Percentiles rank a stretch among this genome's conserved stretches.
Conservation (phyloP, 495 filamentous ascomycete genomes). For the Aspergillus sclerotiicarbonarius region DNA sequence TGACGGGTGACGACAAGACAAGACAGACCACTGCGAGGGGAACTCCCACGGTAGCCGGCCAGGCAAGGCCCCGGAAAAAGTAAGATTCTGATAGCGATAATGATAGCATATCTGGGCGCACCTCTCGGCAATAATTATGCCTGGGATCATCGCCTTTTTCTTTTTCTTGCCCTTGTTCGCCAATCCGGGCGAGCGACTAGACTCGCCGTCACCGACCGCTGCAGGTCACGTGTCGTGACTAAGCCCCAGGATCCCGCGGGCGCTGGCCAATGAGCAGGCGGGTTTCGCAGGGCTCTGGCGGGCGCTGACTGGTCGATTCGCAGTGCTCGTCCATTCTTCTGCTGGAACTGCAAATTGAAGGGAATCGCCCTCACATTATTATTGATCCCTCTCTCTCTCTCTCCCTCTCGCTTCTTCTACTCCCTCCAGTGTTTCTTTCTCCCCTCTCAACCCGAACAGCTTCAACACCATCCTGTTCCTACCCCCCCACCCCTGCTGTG, state of each 20-base stretch:
- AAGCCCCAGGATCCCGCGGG: not conserved
- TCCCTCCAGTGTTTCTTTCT: not conserved
- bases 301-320: conserved; percentile 9
- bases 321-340: conserved; percentile 6
- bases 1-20: not conserved
- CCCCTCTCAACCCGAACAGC: not conserved
- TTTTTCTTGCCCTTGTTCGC: conserved; percentile 1
- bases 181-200: not conserved
- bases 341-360: conserved; percentile 1
- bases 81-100: too few species aligned
- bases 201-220: not conserved
- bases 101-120: not conserved
- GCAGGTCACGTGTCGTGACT: conserved; percentile 17
- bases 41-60: too few species aligned
- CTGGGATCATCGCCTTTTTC: not conserved
- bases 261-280: conserved; percentile 11
- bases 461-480: not conserved
- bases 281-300: conserved; percentile 7
- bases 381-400: conserved; percentile 12
- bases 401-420: conserved; percentile 4
- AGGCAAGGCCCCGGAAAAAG: too few species aligned
- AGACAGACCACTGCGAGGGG: too few species aligned
- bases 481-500: not conserved
- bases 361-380: conserved; percentile 8
- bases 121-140: not conserved